These are phyloP conservation scores for Aspergillus bridgeri DNA, from an alignment of 495 filamentous ascomycete species.

Conservation along the genomic window DNA sequence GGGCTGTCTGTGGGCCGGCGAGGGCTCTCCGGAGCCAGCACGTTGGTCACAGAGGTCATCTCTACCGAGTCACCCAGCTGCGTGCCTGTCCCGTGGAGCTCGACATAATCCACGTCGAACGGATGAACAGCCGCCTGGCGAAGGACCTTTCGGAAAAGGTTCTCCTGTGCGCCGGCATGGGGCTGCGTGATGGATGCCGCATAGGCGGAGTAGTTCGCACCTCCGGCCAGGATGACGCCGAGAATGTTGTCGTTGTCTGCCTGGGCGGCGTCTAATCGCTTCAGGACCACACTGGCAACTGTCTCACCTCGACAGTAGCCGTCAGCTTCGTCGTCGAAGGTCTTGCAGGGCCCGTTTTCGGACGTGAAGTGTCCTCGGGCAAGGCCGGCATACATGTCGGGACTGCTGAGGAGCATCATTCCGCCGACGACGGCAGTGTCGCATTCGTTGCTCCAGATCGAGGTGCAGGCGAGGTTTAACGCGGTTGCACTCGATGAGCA, in stretches of 20 bases:
- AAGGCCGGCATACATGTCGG: constrained; percentile 81
- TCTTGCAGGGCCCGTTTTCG: constrained; percentile 75
- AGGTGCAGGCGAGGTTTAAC: constrained; percentile 78
- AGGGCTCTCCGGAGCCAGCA: constrained; percentile 71
- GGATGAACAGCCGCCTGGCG: constrained; percentile 69
- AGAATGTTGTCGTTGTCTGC: constrained; percentile 73
- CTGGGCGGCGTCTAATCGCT: constrained; percentile 69
- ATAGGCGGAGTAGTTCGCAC: constrained; percentile 74
- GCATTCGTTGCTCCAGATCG: constrained; percentile 78
- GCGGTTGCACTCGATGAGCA: constrained; percentile 87
- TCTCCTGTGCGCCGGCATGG: constrained; percentile 66
- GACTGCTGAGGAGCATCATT: constrained; percentile 74
- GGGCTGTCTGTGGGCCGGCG: constrained; percentile 54
- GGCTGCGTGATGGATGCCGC: constrained; percentile 78
- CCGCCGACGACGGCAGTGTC: constrained; percentile 84
- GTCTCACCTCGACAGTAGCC: constrained; percentile 77
- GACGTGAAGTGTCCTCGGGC: constrained; percentile 81
- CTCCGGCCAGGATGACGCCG: constrained; percentile 61
- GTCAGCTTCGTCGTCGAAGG: constrained; percentile 72
- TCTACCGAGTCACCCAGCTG: constrained; percentile 79
- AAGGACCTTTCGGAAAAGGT: constrained; percentile 65
- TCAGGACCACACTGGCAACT: constrained; percentile 68
- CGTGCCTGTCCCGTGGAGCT: constrained; percentile 87
- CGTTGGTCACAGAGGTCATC: constrained; percentile 71
- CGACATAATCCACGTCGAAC: constrained; percentile 73